Percentiles rank a stretch among this genome's conserved stretches.
phyloP scores from a whole-genome alignment of 371 early-diverging fungal genomes.

The Paraphysoderma sedebokerense region DNA sequence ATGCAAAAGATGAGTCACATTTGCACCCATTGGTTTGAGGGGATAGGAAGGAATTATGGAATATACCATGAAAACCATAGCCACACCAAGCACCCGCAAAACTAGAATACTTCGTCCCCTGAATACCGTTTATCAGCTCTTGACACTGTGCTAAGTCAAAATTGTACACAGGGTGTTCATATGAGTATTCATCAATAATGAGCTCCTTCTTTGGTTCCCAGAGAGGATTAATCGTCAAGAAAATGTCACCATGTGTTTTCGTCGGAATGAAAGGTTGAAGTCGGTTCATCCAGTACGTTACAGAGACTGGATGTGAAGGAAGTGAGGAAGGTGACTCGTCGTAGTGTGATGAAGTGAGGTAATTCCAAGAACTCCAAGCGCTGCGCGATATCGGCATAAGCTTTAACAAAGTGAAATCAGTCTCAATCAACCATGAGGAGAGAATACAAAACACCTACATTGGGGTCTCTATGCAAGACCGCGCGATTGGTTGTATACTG shows the following conservation, averaged over 20 bases:
- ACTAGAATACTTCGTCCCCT: conserved; percentile 8
- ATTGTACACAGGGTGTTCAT: conserved; percentile 29
- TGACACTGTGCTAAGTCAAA: conserved; percentile 12
- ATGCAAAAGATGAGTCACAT: background rate
- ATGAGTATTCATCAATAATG: conserved; percentile 20
- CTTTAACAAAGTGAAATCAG: no score
- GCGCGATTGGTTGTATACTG: conserved; percentile 25
- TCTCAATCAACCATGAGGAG: no score
- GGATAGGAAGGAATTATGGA: background rate
- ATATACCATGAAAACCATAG: conserved; percentile 38
- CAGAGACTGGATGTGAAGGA: conserved; percentile 9
- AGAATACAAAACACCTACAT: no score
- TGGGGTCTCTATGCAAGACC: conserved; percentile 24
- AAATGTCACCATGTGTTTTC: conserved; percentile 21
- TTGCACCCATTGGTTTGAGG: background rate
- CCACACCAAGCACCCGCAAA: conserved; percentile 41
- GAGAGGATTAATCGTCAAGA: conserved; percentile 39
- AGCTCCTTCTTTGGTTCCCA: conserved; percentile 16
- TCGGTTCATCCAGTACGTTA: conserved; percentile 46
- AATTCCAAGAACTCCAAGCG: conserved; percentile 40
- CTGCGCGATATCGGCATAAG: conserved; percentile 29
- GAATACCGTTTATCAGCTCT: conserved; percentile 14
- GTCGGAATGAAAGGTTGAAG: conserved; percentile 26
- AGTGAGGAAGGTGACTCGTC: background rate
- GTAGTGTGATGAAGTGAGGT: conserved; percentile 18